These are phyloP conservation scores for Persicaria maculosa DNA, from an alignment of 148 eudicot genomes.

Conservation along the genomic window DNA sequence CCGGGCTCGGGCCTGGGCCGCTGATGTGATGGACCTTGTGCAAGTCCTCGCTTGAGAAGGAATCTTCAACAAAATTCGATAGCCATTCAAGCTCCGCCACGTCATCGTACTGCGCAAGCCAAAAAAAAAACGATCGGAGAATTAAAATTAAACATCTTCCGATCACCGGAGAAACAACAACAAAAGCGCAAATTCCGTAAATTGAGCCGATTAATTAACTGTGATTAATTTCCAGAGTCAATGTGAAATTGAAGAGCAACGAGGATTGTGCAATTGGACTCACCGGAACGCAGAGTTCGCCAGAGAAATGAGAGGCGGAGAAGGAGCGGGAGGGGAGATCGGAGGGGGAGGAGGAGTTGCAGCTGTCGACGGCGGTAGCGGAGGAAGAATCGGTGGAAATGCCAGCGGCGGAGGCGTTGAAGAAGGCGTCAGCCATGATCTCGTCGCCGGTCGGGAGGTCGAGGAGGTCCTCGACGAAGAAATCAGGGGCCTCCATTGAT, in stretches of 20 bases:
- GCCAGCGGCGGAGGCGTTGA: constrained; percentile 30
- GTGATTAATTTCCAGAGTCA: neutral
- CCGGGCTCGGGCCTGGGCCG: constrained; percentile 15
- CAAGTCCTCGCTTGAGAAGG: constrained; percentile 18
- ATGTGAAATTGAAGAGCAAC: too few species aligned
- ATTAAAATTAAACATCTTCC: neutral
- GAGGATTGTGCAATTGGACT: constrained; percentile 9
- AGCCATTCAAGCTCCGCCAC: constrained; percentile 22
- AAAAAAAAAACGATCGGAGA: neutral
- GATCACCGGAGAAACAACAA: neutral
- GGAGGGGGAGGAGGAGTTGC: constrained; percentile 45
- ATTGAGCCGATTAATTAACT: neutral
- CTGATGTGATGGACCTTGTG: constrained; percentile 24
- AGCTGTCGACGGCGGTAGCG: constrained; percentile 58
- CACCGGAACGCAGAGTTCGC: constrained; percentile 92
- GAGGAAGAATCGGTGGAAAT: constrained; percentile 58
- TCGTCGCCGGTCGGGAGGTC: constrained; percentile 69
- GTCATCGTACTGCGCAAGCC: constrained; percentile 17
- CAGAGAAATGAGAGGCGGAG: constrained; percentile 58
- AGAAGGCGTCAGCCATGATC: constrained; percentile 50
- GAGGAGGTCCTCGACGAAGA: constrained; percentile 57
- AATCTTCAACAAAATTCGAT: constrained; percentile 20
- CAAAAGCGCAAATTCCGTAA: neutral
- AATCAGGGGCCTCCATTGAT: constrained; percentile 48
- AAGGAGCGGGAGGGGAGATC: constrained; percentile 32